Evolutionary conservation across 176 grass and related monocot species (phyloP), one percentile per base, ranked within the genome.

Genomic region (Raddia guianensis): DNA sequence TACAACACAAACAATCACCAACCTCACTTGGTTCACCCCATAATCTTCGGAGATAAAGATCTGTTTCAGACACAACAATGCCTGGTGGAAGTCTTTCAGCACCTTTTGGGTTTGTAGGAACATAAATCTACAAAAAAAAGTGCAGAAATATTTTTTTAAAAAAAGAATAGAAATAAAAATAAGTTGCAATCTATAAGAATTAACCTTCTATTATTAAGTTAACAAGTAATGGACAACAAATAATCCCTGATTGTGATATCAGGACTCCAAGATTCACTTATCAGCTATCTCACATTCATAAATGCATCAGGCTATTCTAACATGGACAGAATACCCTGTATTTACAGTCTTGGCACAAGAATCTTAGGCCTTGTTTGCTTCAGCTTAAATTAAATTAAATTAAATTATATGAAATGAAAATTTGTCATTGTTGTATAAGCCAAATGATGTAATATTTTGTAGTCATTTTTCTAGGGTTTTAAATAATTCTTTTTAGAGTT

Each of bases 21-120:
- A 97, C 94, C 94, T 97, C 91, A 89, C 84, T 87, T 80, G 94
- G 94, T 67, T 97, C 90, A 77, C 94, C 93, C 94, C 90, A 97
- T 46, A 97, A 85, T 74, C 94, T 91, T 56, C 81, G 83, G 20
- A 63, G 86, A 85, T 91, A 93, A 64, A 97, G 85, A 67, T 97
- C 94, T 65, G 90, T 89, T 77, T 97, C 94, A 72, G 94, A 82
- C 42, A 89, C 94, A 66, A 97, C 81, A 83, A 97, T 97, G 70
- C 91, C 88, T 62, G 88, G 84, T 67, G 94, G 86, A 35, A 97
- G 88, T 74, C 88, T 91, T 82, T 97, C 94, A 84, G 94, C 91
- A 70, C 94, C 94, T 91, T 86, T 86, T 33, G 94, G 94, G 79
- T 97, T 97, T 89, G 94, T 89, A 70, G 94, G 82, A 76, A 93